Evolutionary conservation across 2,329 filamentous ascomycete genomes (phyloP).

Genomic region (Aspergillus tamarii): DNA sequence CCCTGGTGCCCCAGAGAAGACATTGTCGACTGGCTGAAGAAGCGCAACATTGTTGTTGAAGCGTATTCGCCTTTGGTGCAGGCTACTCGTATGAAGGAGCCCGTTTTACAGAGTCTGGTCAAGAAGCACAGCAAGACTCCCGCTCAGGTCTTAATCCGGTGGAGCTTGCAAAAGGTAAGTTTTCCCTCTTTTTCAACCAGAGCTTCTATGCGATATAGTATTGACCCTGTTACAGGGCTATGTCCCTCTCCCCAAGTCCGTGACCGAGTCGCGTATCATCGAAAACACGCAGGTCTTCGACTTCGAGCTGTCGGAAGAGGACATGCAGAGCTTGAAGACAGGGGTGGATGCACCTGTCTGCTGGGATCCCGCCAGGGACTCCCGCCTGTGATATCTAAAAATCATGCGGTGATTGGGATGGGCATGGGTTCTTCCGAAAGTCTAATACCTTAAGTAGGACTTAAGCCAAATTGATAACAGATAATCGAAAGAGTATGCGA

Average conservation of each 20-base stretch:
- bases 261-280: constrained; percentile 61
- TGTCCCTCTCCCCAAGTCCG: constrained; percentile 65
- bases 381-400: constrained; percentile 17
- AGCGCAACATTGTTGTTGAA: constrained; percentile 65
- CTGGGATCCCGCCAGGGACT: constrained; percentile 57
- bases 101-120: constrained; percentile 53
- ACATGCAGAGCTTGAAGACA: constrained; percentile 61
- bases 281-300: constrained; percentile 64
- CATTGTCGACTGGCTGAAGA: constrained; percentile 75
- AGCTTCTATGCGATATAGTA: neutral
- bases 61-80: constrained; percentile 54
- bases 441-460: neutral
- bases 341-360: constrained; percentile 60
- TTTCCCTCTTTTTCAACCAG: too few species aligned
- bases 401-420: neutral
- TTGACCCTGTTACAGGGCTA: constrained; percentile 51
- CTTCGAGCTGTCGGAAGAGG: constrained; percentile 61
- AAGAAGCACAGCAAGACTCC: constrained; percentile 62
- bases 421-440: neutral
- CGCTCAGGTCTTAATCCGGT: constrained; percentile 62
- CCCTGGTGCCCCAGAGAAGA: constrained; percentile 83
- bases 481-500: neutral
- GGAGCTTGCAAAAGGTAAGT: constrained; percentile 61
- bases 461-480: neutral
- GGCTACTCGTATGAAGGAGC: constrained; percentile 55